These are phyloP conservation scores for Conringia planisiliqua DNA, from an alignment of 345 rosid species.

Conservation along the genomic window DNA sequence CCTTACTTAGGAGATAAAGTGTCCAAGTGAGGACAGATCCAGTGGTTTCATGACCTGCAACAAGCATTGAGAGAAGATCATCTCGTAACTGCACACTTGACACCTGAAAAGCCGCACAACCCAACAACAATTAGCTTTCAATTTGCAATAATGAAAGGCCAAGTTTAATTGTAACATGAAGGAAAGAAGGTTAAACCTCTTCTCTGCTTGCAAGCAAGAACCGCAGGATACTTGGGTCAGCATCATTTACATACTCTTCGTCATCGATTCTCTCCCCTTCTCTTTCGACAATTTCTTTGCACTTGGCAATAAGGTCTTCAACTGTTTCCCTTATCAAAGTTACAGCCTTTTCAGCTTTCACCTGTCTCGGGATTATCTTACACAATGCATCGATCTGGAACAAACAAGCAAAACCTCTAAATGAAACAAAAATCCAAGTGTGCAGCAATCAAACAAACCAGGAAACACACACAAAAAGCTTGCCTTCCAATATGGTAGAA, in stretches of 20 bases:
- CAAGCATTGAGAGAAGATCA: constrained; percentile 94
- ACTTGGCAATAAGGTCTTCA: constrained; percentile 75
- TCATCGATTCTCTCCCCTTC: constrained; percentile 83
- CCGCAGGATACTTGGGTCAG: constrained; percentile 90
- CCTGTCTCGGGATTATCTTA: constrained; percentile 86
- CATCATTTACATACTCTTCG: constrained; percentile 88
- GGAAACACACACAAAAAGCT: constrained; percentile 10
- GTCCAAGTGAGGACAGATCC: constrained; percentile 98
- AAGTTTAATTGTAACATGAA: not conserved
- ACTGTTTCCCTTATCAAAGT: constrained; percentile 63
- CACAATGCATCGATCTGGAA: constrained; percentile 59
- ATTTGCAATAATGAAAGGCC: not conserved
- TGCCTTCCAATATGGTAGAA: constrained; percentile 95
- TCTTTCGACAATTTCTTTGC: constrained; percentile 85
- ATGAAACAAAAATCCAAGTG: constrained; percentile 7
- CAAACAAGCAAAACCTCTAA: not conserved
- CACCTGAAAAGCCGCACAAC: constrained; percentile 44
- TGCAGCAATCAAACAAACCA: not conserved
- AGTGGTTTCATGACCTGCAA: constrained; percentile 97
- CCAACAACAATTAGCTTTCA: not conserved
- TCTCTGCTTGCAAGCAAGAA: constrained; percentile 96
- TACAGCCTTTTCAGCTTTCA: constrained; percentile 90
- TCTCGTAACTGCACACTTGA: constrained; percentile 82
- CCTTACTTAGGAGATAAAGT: constrained; percentile 92
- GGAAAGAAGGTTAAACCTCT: constrained; percentile 50